Evolutionary conservation across 2,329 filamentous ascomycete genomes (phyloP).

Genomic region (Fusarium mundagurra): DNA sequence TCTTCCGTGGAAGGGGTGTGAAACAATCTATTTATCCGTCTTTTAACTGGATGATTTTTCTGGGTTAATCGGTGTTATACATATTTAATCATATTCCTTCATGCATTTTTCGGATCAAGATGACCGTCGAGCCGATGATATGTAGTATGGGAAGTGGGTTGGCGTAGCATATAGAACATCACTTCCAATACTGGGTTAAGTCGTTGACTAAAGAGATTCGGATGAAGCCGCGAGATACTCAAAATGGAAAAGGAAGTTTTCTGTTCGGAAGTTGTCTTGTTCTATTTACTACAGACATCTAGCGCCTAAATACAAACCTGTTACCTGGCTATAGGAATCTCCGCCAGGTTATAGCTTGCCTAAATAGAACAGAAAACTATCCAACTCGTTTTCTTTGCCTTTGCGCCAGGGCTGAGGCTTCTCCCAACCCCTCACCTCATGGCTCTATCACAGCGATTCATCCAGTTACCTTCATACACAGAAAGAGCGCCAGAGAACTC

Average conservation of each 20-base stretch:
- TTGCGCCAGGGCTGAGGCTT: rapidly evolving
- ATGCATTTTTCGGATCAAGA: neutral
- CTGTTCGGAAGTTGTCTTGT: neutral
- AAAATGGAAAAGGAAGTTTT: neutral
- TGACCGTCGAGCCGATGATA: neutral
- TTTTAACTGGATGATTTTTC: neutral
- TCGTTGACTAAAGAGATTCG: neutral
- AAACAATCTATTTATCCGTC: constrained; percentile 31
- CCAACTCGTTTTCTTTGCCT: rapidly evolving
- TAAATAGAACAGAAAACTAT: too few species aligned
- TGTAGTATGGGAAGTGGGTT: neutral
- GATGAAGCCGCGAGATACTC: neutral
- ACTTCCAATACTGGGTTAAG: rapidly evolving
- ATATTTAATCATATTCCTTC: neutral
- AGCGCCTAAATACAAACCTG: neutral
- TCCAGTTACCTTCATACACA: too few species aligned
- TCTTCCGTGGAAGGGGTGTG: constrained; percentile 29
- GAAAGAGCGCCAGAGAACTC: neutral
- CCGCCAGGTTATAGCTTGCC: neutral
- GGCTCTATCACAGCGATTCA: rapidly evolving
- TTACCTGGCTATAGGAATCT: rapidly evolving
- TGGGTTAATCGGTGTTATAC: neutral
- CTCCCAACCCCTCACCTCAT: neutral
- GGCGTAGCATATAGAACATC: neutral
- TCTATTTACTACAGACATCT: neutral